phyloP scores from a whole-genome alignment of 1,139 yeast species.

The Zygoascus hellenicus region DNA sequence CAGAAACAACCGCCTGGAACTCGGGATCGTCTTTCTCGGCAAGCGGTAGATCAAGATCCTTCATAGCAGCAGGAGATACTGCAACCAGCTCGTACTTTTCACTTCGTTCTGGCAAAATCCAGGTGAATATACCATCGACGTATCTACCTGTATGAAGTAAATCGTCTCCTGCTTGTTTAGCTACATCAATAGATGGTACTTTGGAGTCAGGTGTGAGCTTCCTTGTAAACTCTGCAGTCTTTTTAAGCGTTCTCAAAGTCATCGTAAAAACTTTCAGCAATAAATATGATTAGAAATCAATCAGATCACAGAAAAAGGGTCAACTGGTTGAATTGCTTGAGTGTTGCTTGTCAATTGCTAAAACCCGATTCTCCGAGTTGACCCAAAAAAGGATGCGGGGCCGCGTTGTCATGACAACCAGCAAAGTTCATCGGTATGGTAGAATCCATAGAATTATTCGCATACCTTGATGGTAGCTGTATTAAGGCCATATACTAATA shows the following conservation, averaged over 20 bases:
- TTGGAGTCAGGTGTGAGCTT: constrained; percentile 53
- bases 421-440: too few species aligned
- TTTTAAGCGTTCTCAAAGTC: constrained; percentile 9
- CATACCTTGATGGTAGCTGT: not conserved
- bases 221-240: constrained; percentile 38
- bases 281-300: not conserved
- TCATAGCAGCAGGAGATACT: constrained; percentile 55
- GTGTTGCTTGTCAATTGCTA: too few species aligned
- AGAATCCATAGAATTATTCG: not conserved
- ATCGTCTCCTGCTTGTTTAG: constrained; percentile 39
- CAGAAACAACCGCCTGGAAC: constrained; percentile 56
- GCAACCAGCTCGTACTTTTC: constrained; percentile 47
- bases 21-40: constrained; percentile 30
- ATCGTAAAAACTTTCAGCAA: not conserved
- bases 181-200: constrained; percentile 48
- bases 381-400: too few species aligned
- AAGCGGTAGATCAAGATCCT: constrained; percentile 50
- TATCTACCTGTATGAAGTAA: constrained; percentile 53
- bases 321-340: too few species aligned
- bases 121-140: constrained; percentile 62
- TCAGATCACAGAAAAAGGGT: too few species aligned
- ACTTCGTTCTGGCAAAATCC: constrained; percentile 37
- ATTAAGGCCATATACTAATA: not conserved
- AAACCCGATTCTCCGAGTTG: too few species aligned
- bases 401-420: too few species aligned